Percentiles rank a stretch among this genome's conserved stretches.
These are phyloP conservation scores for Exobasidium cylindrosporum DNA, from an alignment of 1,284 basidiomycete species.

Conservation along the genomic window DNA sequence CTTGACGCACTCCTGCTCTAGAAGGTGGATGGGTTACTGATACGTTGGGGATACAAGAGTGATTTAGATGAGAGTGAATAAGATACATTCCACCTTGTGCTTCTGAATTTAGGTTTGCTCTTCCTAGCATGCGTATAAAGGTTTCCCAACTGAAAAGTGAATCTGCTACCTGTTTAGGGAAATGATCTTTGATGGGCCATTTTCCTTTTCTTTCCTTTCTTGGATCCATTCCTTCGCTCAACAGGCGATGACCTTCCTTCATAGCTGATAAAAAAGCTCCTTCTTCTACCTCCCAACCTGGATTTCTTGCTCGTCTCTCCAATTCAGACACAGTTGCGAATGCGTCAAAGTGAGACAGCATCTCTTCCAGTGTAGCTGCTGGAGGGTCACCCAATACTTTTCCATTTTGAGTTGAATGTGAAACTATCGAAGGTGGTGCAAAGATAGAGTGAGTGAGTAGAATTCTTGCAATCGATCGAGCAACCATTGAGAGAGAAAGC, in stretches of 20 bases:
- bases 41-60: slow-evolving; percentile 74
- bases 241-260: slow-evolving; percentile 19
- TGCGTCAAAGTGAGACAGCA: slow-evolving; percentile 26
- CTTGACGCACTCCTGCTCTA: slow-evolving; percentile 59
- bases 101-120: slow-evolving; percentile 81
- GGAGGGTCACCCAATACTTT: slow-evolving; percentile 13
- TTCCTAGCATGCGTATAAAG: slow-evolving; percentile 63
- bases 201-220: slow-evolving; percentile 12
- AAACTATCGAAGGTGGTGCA: slow-evolving; percentile 52
- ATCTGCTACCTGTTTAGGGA: slow-evolving; percentile 13
- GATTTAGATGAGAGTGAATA: slow-evolving; percentile 82
- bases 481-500: slow-evolving; percentile 72
- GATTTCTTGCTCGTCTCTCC: slow-evolving; percentile 40
- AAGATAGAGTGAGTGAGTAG: slow-evolving; percentile 61
- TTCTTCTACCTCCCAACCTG: slow-evolving; percentile 40
- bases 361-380: slow-evolving; percentile 27
- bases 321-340: slow-evolving; percentile 47
- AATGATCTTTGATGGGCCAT: slow-evolving; percentile 3
- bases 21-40: slow-evolving; percentile 65
- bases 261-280: slow-evolving; percentile 26
- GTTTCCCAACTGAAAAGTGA: slow-evolving; percentile 15
- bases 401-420: slow-evolving; percentile 24
- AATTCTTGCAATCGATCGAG: slow-evolving; percentile 66
- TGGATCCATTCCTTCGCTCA: slow-evolving; percentile 36
- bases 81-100: slow-evolving; percentile 80